These are phyloP conservation scores for Termitomyces sp. DNA, from an alignment of 768 basidiomycete species.

Conservation along the genomic window DNA sequence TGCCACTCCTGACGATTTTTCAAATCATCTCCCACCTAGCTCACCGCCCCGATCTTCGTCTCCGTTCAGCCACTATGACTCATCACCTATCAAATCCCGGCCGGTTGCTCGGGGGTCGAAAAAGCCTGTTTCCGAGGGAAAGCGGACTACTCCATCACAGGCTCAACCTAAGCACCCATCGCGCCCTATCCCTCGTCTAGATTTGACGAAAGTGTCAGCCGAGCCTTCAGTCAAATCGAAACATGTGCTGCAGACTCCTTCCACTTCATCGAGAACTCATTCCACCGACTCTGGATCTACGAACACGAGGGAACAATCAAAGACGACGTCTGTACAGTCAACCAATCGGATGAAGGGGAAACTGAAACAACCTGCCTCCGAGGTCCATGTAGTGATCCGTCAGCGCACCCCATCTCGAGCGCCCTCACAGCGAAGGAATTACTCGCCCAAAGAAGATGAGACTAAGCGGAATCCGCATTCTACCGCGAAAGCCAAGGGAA, in stretches of 20 bases:
- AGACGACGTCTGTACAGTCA: background rate
- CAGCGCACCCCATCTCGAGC: background rate
- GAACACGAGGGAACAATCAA: background rate
- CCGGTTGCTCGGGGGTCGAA: conserved; percentile 7
- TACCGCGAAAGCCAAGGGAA: conserved; percentile 13
- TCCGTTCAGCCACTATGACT: conserved; percentile 9
- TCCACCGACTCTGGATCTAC: background rate
- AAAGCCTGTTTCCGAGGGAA: background rate
- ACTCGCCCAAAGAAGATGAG: background rate
- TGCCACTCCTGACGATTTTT: conserved; percentile 16
- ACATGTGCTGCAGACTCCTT: background rate
- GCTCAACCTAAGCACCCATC: background rate
- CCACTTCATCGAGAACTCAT: background rate
- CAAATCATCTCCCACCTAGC: conserved; percentile 11
- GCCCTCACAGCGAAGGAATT: background rate
- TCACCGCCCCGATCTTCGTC: conserved; percentile 20
- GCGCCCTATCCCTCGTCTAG: conserved; percentile 14
- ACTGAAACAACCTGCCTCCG: background rate
- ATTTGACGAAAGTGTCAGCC: conserved; percentile 4
- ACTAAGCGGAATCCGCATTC: background rate
- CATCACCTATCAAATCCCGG: conserved; percentile 18
- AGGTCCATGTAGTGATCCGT: conserved; percentile 15
- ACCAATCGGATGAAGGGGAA: background rate
- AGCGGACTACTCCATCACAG: background rate
- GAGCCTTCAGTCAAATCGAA: background rate